Evolutionary conservation across 192 early-diverging fungal genomes (phyloP), one percentile per base, ranked within the genome.

Genomic region (Geosiphon pyriformis): DNA sequence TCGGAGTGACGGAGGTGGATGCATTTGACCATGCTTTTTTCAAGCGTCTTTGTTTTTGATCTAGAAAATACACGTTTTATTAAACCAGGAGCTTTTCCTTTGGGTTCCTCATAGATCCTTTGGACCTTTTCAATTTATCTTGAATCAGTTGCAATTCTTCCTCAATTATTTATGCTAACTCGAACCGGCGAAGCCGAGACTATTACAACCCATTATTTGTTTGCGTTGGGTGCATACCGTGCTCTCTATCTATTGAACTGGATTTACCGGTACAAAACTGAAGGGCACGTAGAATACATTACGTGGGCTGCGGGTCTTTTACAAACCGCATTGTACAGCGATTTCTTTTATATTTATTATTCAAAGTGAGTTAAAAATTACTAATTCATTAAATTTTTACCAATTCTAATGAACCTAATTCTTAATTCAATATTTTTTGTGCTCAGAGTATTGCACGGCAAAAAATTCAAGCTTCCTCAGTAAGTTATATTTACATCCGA

Each of bases 121-220:
- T 99, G 97, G 97, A 80, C 94, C 10, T 99, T 98, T 76, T 98
- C 95, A 22, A 90, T 99, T 65, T 98, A 89, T 65, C 81, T 99
- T 63, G 97, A 99, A 74, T 80, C 95, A 4, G 92, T 96, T 0
- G 97, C 97, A 3, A 99, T 99, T 73, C 76, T 99, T 59, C 97
- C 97, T 29, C 97, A 99, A 70, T 84, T 99, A 15, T 97, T 96
- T 81, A 94, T 96, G 81, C 80, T 99, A 68, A 86, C 89, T n/a
- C 87, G 94, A 57, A 98, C 95, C 1, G 94, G 95, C 29, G 95
- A 98, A 76, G 95, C 95, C 11, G 95, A 99, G 74, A 97, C 94
- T n/a, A 98, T 99, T 75, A 99, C 95, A 7, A 92, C 94, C 11
- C 97, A 99, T 76, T 99, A 99, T 74, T 77, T 99, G 48, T 99